phyloP scores from a whole-genome alignment of 257 asterid genomes.

The Hygrophila difformis region DNA sequence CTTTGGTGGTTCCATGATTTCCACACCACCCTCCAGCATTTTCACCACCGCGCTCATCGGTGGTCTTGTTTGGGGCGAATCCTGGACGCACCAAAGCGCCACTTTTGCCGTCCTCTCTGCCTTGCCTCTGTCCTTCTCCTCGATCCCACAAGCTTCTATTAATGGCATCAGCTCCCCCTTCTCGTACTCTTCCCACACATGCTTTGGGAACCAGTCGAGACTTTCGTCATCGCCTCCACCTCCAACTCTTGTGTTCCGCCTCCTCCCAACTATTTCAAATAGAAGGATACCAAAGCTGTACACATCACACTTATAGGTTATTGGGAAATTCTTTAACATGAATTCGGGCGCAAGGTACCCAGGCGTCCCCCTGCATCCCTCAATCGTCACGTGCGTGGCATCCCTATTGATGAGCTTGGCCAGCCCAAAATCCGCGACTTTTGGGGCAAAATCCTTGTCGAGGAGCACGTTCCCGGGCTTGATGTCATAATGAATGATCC shows the following conservation, averaged over 20 bases:
- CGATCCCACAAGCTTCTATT: constrained; percentile 16
- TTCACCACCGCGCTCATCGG: constrained; percentile 31
- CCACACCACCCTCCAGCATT: constrained; percentile 35
- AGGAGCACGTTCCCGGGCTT: constrained; percentile 30
- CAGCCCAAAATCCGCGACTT: constrained; percentile 29
- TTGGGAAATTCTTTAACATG: constrained; percentile 20
- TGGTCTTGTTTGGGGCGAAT: constrained; percentile 21
- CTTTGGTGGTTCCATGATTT: constrained; percentile 25
- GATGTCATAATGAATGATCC: constrained; percentile 30
- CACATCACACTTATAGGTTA: constrained; percentile 27
- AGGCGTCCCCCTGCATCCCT: constrained; percentile 26
- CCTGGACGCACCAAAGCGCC: constrained; percentile 35
- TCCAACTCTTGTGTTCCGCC: constrained; percentile 13
- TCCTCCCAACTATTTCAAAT: constrained; percentile 27
- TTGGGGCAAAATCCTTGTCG: constrained; percentile 21
- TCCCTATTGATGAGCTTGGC: constrained; percentile 27
- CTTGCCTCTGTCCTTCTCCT: constrained; percentile 20
- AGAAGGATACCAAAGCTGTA: constrained; percentile 29
- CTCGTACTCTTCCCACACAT: constrained; percentile 28
- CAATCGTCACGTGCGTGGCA: constrained; percentile 10
- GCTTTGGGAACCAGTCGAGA: constrained; percentile 27
- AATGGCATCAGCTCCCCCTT: constrained; percentile 21
- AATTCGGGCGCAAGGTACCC: constrained; percentile 34
- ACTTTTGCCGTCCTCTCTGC: constrained; percentile 26
- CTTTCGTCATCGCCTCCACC: not conserved